Percentiles rank a stretch among this genome's conserved stretches.
phyloP scores from a whole-genome alignment of 2,329 filamentous ascomycete genomes.

The Colletotrichum euphorbiae region DNA sequence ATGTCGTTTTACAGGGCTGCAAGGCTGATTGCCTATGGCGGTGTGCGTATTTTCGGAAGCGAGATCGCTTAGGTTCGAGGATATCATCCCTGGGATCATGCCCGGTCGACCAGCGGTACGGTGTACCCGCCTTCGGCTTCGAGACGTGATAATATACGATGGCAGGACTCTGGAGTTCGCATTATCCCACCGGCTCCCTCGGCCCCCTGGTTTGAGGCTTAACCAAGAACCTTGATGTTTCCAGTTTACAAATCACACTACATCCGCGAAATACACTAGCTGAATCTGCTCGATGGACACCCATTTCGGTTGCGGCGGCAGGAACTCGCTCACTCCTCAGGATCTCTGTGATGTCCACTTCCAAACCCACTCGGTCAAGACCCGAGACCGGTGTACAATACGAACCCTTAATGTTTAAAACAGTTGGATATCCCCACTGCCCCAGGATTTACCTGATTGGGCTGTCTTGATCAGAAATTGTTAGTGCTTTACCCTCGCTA shows the following conservation, averaged over 20 bases:
- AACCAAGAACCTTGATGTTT: too few species aligned
- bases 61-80: neutral
- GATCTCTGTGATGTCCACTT: conserved; percentile 10
- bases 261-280: too few species aligned
- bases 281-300: conserved; percentile 1
- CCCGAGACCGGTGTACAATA: neutral
- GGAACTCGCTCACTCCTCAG: neutral
- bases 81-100: neutral
- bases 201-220: conserved; percentile 3
- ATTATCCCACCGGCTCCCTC: too few species aligned
- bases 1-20: neutral
- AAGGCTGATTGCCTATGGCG: neutral
- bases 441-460: too few species aligned
- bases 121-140: conserved; percentile 1
- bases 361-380: neutral
- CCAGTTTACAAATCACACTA: too few species aligned
- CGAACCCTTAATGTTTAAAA: too few species aligned
- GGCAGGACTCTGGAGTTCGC: too few species aligned
- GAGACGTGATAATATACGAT: neutral
- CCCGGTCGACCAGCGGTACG: neutral
- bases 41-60: neutral
- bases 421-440: too few species aligned
- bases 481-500: too few species aligned
- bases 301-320: conserved; percentile 2
- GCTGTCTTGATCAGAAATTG: too few species aligned